Evolutionary conservation across 495 filamentous ascomycete species (phyloP).

Genomic region (Barbatosphaeria neglecta): DNA sequence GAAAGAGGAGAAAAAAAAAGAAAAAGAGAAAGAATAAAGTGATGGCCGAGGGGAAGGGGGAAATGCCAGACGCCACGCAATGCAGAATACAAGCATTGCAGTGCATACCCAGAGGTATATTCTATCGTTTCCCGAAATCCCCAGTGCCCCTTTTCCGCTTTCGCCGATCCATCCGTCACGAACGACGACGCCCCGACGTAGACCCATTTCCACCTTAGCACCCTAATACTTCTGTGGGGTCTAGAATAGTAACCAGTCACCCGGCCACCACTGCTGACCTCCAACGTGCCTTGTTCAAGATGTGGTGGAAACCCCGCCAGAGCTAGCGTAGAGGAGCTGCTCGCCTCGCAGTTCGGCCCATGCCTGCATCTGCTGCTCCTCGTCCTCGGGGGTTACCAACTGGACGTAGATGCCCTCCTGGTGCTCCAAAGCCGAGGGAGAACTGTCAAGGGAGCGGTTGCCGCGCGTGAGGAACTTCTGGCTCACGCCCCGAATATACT

Average conservation of each 20-base stretch:
- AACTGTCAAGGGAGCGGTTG: not conserved
- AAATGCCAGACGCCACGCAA: not conserved
- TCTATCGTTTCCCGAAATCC: too few species aligned
- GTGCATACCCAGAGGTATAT: too few species aligned
- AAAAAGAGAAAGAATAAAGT: not conserved
- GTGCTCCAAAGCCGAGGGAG: conserved; percentile 1
- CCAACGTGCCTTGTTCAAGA: too few species aligned
- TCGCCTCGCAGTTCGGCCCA: conserved; percentile 69
- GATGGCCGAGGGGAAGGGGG: not conserved
- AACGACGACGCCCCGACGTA: too few species aligned
- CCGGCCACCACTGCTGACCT: not conserved
- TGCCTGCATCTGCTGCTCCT: conserved; percentile 57
- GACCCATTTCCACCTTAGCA: too few species aligned
- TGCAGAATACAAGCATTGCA: not conserved
- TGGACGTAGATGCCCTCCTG: too few species aligned
- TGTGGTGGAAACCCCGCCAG: conserved; percentile 38
- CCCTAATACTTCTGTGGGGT: too few species aligned
- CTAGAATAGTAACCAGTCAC: too few species aligned
- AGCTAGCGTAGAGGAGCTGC: conserved; percentile 58
- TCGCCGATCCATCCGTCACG: too few species aligned
- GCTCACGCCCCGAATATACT: too few species aligned
- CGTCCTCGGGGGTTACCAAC: conserved; percentile 43
- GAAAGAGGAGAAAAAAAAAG: not conserved
- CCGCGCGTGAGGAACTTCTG: conserved; percentile 54
- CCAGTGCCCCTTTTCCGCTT: too few species aligned